Base-by-base conservation (phyloP, 768 basidiomycete species). In the Roridomyces roridus region DNA sequence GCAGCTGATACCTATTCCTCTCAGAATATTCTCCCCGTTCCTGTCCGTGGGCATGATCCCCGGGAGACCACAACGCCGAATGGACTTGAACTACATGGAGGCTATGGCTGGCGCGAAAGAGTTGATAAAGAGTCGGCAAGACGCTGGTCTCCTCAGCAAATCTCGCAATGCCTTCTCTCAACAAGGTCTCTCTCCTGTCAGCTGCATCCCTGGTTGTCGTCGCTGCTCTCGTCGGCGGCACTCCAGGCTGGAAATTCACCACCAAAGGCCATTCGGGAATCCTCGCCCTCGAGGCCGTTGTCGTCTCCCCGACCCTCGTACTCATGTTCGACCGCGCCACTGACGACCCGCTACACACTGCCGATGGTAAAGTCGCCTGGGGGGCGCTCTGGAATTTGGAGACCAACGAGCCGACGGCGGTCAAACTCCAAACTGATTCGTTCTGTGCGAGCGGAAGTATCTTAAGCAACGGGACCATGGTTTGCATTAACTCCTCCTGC, bases 381-480 rank as follows among this genome's bases (percentile, higher is more conserved):
- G 81, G 78, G 3, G 71, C 80, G 1, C 79, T 77, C 55, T 87
- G 82, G 65, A 78, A 83, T 50, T 63, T 80, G 43, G 71, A 72
- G 31, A 77, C 79, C 12, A 82, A 83, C 62, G 65, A 64, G 18
- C 79, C 76, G 28, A 78, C 78, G 11, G 60, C 85, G 6, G 79
- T 88, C 76, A 80, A 87, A 64, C 72, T 84, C 21, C 59, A 77
- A 35, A 82, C 82, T 10, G 87, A 89, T 68, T 69, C 81, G 0
- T 87, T 87, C 72, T 87, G 85, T 62, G 85, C 85, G 8, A 80
- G 79, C 23, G 74, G 83, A 40, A 51, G 60, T 10, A 74, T 81
- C 2, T 66, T 85, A n/a, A 83, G 77, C 0, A 84, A 86, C 66
- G 85, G 85, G 9, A 82, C 81, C 2, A 85, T 83, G 84, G 70